phyloP scores from a whole-genome alignment of 768 basidiomycete species.

The Rhodosporidiobolus sp. region DNA sequence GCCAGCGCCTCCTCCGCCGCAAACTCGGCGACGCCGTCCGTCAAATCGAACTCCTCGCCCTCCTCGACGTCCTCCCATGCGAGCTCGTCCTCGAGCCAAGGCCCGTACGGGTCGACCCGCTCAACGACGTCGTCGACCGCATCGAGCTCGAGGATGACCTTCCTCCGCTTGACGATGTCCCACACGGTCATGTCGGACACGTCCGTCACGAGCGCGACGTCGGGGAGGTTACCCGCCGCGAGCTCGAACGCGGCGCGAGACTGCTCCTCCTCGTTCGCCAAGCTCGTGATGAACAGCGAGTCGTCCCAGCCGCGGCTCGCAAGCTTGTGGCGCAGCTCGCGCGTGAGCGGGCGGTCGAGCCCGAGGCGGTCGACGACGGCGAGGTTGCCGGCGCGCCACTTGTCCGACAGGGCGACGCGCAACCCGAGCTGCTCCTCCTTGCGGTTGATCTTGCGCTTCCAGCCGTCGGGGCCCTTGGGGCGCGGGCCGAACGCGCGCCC shows the following conservation, averaged over 20 bases:
- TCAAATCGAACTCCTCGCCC: slow-evolving; percentile 1
- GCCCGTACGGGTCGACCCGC: slow-evolving; percentile 52
- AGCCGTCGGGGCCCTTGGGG: slow-evolving; percentile 65
- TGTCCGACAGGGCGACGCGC: slow-evolving; percentile 79
- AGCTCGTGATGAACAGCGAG: slow-evolving; percentile 67
- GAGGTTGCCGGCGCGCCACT: slow-evolving; percentile 69
- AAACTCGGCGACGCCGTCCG: neutral
- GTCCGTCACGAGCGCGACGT: slow-evolving; percentile 59
- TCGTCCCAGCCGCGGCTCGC: slow-evolving; percentile 65
- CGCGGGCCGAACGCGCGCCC: slow-evolving; percentile 89
- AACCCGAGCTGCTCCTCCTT: slow-evolving; percentile 92
- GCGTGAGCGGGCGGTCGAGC: slow-evolving; percentile 73
- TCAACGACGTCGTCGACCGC: slow-evolving; percentile 69
- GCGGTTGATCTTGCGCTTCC: slow-evolving; percentile 83
- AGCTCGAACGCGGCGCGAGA: slow-evolving; percentile 52
- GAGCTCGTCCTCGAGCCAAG: slow-evolving; percentile 56
- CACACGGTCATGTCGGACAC: slow-evolving; percentile 71
- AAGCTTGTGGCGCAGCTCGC: slow-evolving; percentile 62
- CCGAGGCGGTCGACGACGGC: slow-evolving; percentile 70
- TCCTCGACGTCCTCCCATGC: slow-evolving; percentile 22
- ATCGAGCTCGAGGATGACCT: slow-evolving; percentile 72
- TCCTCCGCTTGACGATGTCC: slow-evolving; percentile 76
- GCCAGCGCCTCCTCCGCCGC: slow-evolving; percentile 1
- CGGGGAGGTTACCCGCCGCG: slow-evolving; percentile 68
- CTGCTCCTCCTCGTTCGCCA: slow-evolving; percentile 44